Conservation (phyloP, 768 basidiomycete genomes). For the Trametes sanguinea region DNA sequence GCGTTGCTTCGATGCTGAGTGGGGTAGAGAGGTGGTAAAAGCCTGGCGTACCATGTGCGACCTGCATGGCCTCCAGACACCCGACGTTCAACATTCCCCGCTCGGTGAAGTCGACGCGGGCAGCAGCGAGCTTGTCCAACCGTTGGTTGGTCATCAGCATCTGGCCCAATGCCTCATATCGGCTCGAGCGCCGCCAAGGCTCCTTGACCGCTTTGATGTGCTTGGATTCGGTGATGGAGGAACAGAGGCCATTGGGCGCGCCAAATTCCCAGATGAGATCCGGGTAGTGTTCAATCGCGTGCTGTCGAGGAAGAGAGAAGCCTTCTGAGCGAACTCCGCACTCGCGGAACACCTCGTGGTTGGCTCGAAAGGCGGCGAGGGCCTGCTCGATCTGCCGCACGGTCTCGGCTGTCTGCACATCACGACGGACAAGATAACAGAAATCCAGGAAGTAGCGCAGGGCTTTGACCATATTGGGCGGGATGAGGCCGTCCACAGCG, state of each 20-base stretch:
- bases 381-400: conserved; percentile 18
- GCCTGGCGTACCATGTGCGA: too few relatives aligned
- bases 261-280: conserved; percentile 25
- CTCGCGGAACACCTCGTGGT: conserved; percentile 20
- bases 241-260: conserved; percentile 31
- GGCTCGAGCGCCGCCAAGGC: conserved; percentile 29
- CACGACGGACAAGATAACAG: conserved; percentile 26
- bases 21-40: too few relatives aligned
- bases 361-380: conserved; percentile 17
- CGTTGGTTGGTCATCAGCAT: conserved; percentile 30
- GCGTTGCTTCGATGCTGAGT: too few relatives aligned
- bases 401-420: not conserved
- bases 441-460: conserved; percentile 28
- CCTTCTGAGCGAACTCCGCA: conserved; percentile 21
- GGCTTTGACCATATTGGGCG: conserved; percentile 19
- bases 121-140: conserved; percentile 30
- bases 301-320: conserved; percentile 28
- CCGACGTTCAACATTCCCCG: conserved; percentile 23
- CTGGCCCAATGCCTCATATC: conserved; percentile 24
- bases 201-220: conserved; percentile 32
- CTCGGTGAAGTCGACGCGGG: conserved; percentile 18
- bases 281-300: conserved; percentile 25
- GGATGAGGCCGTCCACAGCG: conserved; percentile 24
- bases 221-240: conserved; percentile 32
- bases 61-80: not conserved